Evolutionary conservation across 2,329 filamentous ascomycete genomes (phyloP), one percentile per base, ranked within the genome.

Genomic region (Diaporthe capsici): DNA sequence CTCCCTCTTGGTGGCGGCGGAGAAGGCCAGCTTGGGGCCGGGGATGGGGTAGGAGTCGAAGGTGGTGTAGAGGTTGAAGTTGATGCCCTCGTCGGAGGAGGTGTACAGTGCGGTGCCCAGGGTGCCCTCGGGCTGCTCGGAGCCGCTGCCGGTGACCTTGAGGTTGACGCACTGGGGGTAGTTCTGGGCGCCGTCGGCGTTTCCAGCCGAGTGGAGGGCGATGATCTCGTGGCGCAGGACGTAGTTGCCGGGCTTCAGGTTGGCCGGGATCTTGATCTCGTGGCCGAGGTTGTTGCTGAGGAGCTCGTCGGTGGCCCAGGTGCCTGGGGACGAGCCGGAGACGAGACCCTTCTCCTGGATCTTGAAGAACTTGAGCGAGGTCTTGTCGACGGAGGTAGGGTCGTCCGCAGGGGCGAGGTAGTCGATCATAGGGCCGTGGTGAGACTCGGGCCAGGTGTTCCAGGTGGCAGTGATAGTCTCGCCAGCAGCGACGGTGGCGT

Each of bases 351-450:
- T 85, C 74, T 87, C 87, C 51, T 88, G 87, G 75, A 93, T 92
- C 87, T 94, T 94, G 87, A 92, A 90, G 83, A 89, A 93, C 78
- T 89, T 82, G 37, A 93, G 86, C 5, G 84, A 80, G 3, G 82
- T 83, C 82, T 90, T 89, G 82, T 90, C 87, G 73, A 88, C 89
- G 0, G 82, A 81, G 47, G 88, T 84, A 81, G 91, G 87, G 31
- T 88, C 90, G 37, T 86, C 84, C 83, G 90, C 92, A 79, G 87
- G 87, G 72, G 92, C 92, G 22, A 93, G 84, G 85, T 93, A 93
- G 82, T 89, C 89, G 77, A 93, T 87, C 79, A 93, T 88, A 9
- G 92, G 91, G 0, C 89, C 86, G 44, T 85, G 78, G 80, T 89
- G 87, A 57, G 73, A 8, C 49, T 82, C 80, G 3, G 84, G 83